Conservation (phyloP, 441 rosid species). For the Croton setiger region DNA sequence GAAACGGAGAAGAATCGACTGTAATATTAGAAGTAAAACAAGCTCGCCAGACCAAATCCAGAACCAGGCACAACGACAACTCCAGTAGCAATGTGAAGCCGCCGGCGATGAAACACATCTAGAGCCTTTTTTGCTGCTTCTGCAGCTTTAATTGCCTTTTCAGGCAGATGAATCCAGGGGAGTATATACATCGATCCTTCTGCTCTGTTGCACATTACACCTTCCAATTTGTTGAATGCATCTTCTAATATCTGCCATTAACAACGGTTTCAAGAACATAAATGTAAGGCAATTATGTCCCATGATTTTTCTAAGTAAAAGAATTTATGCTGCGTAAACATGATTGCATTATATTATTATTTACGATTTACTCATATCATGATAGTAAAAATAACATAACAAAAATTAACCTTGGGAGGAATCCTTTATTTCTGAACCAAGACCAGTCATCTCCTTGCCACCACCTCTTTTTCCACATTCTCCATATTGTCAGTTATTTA, state of each 20-base stretch:
- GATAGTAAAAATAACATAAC: not conserved
- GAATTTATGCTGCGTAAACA: not conserved
- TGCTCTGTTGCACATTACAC: conserved; percentile 89
- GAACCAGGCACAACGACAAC: conserved; percentile 95
- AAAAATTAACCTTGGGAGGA: conserved; percentile 79
- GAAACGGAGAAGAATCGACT: too few species aligned
- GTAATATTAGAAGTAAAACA: too few species aligned
- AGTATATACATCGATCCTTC: conserved; percentile 99
- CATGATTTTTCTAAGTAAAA: conserved; percentile 1
- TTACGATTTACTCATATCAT: not conserved
- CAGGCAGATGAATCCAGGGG: conserved; percentile 63
- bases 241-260: conserved; percentile 74
- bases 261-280: conserved; percentile 1
- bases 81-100: conserved; percentile 84
- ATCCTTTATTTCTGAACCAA: conserved; percentile 72
- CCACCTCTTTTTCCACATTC: conserved; percentile 99
- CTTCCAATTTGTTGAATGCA: conserved; percentile 78
- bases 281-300: not conserved
- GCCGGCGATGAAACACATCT: conserved; percentile 75
- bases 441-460: conserved; percentile 94
- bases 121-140: conserved; percentile 64
- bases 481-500: conserved; percentile 34
- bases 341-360: too few species aligned
- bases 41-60: conserved; percentile 81
- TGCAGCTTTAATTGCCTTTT: conserved; percentile 85